Evolutionary conservation across 1,284 basidiomycete genomes (phyloP), one percentile per base, ranked within the genome.

Genomic region (Ustilago hordei): DNA sequence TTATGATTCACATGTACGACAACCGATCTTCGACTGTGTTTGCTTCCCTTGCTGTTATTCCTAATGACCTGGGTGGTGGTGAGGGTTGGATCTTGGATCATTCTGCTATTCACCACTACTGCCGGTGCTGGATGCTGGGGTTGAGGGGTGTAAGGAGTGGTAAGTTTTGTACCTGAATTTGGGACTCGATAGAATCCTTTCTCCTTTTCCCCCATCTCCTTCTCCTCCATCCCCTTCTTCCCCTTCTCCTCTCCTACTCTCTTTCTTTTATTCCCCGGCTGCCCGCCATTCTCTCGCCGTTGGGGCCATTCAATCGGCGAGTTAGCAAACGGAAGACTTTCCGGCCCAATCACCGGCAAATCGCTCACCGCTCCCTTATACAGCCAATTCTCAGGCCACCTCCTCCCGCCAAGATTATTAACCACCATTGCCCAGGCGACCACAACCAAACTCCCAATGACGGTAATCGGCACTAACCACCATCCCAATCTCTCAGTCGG

Each of bases 381-480:
- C 28, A 78, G 61, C 70, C 70, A 78, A 41, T 78, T 73, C n/a
- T 69, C 70, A 3, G 75, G 75, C 35, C 69, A 78, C 28, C 75
- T 66, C 54, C 75, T 68, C 0, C 67, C 70, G 6, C 66, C 75
- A 12, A 73, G 6, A 60, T 84, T 82, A 61, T 84, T 84, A 69
- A 83, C 58, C n/a, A 84, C 15, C 31, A 84, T 17, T 5, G 80
- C 81, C 81, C 81, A 84, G 0, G 66, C 83, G 8, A 84, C 70
- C 35, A 83, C 75, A 48, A 84, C 76, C 13, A 66, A 58, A 31
- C 58, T 57, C 9, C 55, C 58, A 8, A 78, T 59, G 5, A 72
- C 41, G 9, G 67, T 59, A 34, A 75, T 65, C 3, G 76, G 79
- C 5, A 83, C 68, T n/a, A 70, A 55, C 59, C 68, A 81, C 73